A percentile compares a stretch with the other conserved stretches of the same genome.
phyloP scores from a whole-genome alignment of 2,329 filamentous ascomycete genomes.

The Penicillium freii region DNA sequence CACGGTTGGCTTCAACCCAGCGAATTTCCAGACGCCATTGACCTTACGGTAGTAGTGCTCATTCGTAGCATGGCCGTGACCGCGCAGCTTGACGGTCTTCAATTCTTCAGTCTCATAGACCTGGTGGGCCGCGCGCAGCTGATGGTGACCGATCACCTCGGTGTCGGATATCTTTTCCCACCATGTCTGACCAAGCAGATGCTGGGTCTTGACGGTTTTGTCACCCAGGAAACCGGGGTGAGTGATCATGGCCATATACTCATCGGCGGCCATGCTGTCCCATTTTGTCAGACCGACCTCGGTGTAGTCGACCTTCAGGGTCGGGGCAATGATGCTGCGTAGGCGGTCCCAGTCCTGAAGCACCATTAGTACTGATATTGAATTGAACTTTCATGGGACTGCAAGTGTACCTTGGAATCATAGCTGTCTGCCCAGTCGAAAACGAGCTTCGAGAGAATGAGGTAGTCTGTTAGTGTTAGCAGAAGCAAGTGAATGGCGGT shows the following conservation, averaged over 20 bases:
- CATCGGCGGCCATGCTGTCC: conserved; percentile 60
- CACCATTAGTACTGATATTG: neutral
- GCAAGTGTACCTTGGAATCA: conserved; percentile 39
- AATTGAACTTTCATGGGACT: neutral
- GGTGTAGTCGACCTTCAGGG: conserved; percentile 62
- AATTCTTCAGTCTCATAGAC: conserved; percentile 55
- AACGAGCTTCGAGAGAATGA: conserved; percentile 34
- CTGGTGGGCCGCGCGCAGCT: conserved; percentile 62
- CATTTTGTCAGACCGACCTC: conserved; percentile 60
- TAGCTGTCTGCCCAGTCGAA: conserved; percentile 50
- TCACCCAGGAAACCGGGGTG: conserved; percentile 59
- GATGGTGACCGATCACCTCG: conserved; percentile 61
- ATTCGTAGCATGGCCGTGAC: conserved; percentile 59
- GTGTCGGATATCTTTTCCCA: conserved; percentile 59
- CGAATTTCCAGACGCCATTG: conserved; percentile 62
- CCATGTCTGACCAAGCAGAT: conserved; percentile 60
- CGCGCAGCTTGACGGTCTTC: conserved; percentile 54
- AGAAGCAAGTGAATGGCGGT: neutral
- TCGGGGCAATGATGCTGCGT: conserved; percentile 45
- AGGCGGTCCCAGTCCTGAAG: conserved; percentile 44
- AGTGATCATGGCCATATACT: conserved; percentile 62
- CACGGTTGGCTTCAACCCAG: conserved; percentile 56
- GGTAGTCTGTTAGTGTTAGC: conserved; percentile 31
- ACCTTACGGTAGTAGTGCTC: conserved; percentile 59
- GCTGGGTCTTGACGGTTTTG: conserved; percentile 62